Percentiles rank a stretch among this genome's conserved stretches.
phyloP scores from a whole-genome alignment of 371 early-diverging fungal genomes.

The Mortierella sp. region DNA sequence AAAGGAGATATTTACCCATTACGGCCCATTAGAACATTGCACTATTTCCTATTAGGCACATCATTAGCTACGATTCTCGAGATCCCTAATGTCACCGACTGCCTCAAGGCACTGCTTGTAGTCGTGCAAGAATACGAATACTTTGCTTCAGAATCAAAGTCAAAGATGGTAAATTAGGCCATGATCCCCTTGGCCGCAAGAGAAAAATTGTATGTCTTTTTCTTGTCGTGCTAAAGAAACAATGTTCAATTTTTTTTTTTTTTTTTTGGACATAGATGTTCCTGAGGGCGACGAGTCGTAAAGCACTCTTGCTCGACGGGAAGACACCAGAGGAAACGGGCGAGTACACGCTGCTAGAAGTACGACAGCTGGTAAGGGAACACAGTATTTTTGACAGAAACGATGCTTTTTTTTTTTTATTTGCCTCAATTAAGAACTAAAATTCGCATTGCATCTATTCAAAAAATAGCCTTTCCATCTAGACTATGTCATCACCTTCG shows the following conservation, averaged over 20 bases:
- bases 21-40: slow-evolving; percentile 41
- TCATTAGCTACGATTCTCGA: slow-evolving; percentile 44
- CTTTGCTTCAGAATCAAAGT: slow-evolving; percentile 36
- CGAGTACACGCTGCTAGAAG: slow-evolving; percentile 46
- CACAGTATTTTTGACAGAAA: not conserved
- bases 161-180: slow-evolving; percentile 34
- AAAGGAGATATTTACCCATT: too few species aligned
- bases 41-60: slow-evolving; percentile 48
- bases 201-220: not conserved
- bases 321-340: slow-evolving; percentile 43
- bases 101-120: slow-evolving; percentile 29
- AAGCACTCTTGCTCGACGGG: slow-evolving; percentile 8
- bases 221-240: not conserved
- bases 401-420: not conserved
- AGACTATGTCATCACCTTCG: slow-evolving; percentile 49
- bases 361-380: slow-evolving; percentile 36
- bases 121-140: slow-evolving; percentile 47
- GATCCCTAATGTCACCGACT: slow-evolving; percentile 30
- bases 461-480: slow-evolving; percentile 36
- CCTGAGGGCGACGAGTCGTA: slow-evolving; percentile 31
- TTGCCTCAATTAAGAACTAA: not conserved
- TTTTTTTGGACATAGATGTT: slow-evolving; percentile 21
- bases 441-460: too few species aligned
- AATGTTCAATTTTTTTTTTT: not conserved
- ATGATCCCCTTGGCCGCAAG: not conserved